phyloP scores from a whole-genome alignment of 805 yeast species.

The Scheffersomyces ergatensis region DNA sequence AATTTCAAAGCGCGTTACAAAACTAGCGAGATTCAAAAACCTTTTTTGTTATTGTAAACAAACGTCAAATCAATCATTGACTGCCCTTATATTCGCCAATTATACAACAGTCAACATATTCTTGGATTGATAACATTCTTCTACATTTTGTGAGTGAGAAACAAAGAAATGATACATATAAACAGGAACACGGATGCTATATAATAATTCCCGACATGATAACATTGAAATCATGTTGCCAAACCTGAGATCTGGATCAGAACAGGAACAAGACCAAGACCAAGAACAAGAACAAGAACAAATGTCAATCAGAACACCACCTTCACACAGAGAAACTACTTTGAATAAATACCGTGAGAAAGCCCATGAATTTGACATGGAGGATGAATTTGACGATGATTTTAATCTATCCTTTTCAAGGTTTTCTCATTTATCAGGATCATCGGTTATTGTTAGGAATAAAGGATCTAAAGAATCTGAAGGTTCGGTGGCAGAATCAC shows the following conservation, averaged over 20 bases:
- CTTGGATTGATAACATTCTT: too few relatives aligned
- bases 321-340: neutral
- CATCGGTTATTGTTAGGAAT: constrained; percentile 12
- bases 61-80: too few relatives aligned
- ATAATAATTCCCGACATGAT: neutral
- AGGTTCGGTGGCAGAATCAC: constrained; percentile 16
- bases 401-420: constrained; percentile 33
- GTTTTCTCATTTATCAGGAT: constrained; percentile 30
- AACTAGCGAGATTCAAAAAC: neutral
- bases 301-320: neutral
- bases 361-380: neutral
- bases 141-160: too few relatives aligned
- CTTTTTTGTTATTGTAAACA: too few relatives aligned
- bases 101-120: constrained; percentile 24
- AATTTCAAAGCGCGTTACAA: neutral
- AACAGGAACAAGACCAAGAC: neutral
- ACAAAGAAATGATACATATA: constrained; percentile 10
- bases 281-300: neutral
- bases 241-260: neutral
- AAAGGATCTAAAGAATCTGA: constrained; percentile 2
- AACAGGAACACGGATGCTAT: neutral
- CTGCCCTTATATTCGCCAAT: too few relatives aligned
- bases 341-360: neutral
- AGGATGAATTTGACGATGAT: constrained; percentile 16
- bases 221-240: neutral